Evolutionary conservation across 2,329 filamentous ascomycete genomes (phyloP).

Genomic region (Aspergillus sp.): DNA sequence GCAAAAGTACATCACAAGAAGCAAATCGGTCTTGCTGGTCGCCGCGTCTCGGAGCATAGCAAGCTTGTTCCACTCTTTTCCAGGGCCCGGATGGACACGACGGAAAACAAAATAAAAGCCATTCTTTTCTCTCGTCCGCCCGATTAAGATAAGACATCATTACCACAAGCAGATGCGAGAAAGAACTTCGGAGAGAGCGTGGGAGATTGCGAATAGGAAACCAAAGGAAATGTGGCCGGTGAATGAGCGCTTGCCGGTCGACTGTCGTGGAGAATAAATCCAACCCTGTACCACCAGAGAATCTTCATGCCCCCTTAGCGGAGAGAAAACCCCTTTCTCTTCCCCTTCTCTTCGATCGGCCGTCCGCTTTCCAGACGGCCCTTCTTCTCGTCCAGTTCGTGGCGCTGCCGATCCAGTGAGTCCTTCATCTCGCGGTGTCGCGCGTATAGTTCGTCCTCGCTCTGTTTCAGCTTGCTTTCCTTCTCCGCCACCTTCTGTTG

Average conservation of each 20-base stretch:
- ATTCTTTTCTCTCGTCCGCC: constrained; percentile 17
- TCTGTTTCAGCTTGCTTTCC: constrained; percentile 98
- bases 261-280: constrained; percentile 17
- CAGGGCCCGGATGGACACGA: constrained; percentile 15
- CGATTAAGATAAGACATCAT: constrained; percentile 22
- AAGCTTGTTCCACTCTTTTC: constrained; percentile 18
- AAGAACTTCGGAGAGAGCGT: constrained; percentile 23
- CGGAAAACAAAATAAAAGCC: constrained; percentile 10
- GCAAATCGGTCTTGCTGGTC: too few species aligned
- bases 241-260: constrained; percentile 17
- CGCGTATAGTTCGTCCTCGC: constrained; percentile 96
- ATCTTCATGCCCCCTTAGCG: constrained; percentile 50
- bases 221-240: constrained; percentile 5
- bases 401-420: constrained; percentile 87
- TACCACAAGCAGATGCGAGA: constrained; percentile 22
- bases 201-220: constrained; percentile 13
- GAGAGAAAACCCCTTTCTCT: constrained; percentile 99
- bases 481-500: constrained; percentile 99
- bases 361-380: constrained; percentile 84
- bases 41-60: too few species aligned
- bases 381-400: constrained; percentile 98
- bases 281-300: neutral
- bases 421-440: constrained; percentile 99
- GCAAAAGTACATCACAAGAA: constrained; percentile 33
- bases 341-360: constrained; percentile 93